A percentile compares a stretch with the other conserved stretches of the same genome.
Evolutionary conservation across 2,329 filamentous ascomycete genomes (phyloP).

Genomic region (Huntiella abstrusa): DNA sequence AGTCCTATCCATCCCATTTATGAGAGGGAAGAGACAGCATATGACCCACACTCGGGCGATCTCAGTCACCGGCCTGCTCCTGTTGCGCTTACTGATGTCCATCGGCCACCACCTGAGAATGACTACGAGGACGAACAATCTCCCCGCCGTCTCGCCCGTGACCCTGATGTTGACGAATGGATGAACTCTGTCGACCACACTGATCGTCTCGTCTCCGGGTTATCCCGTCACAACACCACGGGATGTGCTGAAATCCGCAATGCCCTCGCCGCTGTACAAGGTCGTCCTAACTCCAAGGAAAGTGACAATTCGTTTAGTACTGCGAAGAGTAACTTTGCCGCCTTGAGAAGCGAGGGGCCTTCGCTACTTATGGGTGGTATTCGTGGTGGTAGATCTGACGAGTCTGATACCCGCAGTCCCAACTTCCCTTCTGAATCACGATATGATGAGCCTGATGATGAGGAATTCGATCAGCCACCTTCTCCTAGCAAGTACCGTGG

Average conservation of each 20-base stretch:
- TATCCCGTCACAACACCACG: conserved; percentile 16
- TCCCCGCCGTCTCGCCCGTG: conserved; percentile 16
- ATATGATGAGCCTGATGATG: conserved; percentile 18
- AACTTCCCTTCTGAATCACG: conserved; percentile 11
- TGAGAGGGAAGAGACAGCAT: conserved; percentile 34
- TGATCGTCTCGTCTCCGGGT: conserved; percentile 30
- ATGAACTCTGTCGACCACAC: conserved; percentile 36
- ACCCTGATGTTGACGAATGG: conserved; percentile 40
- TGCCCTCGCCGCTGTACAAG: conserved; percentile 14
- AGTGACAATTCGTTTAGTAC: conserved; percentile 31
- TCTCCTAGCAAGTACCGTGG: conserved; percentile 40
- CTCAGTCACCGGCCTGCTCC: background rate
- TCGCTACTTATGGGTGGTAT: conserved; percentile 22
- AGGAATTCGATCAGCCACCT: conserved; percentile 22
- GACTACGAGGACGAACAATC: conserved; percentile 10
- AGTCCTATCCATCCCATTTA: conserved; percentile 35
- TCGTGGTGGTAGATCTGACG: background rate
- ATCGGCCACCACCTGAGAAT: conserved; percentile 7
- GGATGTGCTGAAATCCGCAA: conserved; percentile 11
- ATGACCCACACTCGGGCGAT: conserved; percentile 12
- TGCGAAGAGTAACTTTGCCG: conserved; percentile 32
- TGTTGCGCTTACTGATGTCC: conserved; percentile 3
- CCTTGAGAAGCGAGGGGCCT: conserved; percentile 34
- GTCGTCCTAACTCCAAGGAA: conserved; percentile 20
- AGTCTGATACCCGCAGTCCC: conserved; percentile 12